Percentiles rank a stretch among this genome's conserved stretches.
phyloP scores from a whole-genome alignment of 1,139 yeast species.

The Waltiozyma sp. region DNA sequence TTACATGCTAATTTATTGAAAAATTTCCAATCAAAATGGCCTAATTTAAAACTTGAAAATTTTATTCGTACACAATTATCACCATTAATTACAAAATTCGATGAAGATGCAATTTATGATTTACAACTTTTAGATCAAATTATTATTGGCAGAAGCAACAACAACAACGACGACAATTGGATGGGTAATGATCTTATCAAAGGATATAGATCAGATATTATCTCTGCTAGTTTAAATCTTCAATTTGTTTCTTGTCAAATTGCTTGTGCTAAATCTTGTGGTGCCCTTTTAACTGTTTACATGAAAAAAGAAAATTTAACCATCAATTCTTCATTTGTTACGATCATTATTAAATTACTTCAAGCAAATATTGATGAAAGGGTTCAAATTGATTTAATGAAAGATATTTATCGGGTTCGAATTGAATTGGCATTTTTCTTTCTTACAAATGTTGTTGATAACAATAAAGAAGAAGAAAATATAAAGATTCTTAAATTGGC shows the following conservation, averaged over 20 bases:
- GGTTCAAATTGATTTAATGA: slow-evolving; percentile 35
- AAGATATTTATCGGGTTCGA: slow-evolving; percentile 47
- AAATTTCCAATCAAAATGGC: slow-evolving; percentile 40
- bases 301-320: slow-evolving; percentile 28
- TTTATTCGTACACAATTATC: slow-evolving; percentile 30
- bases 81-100: slow-evolving; percentile 30
- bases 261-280: slow-evolving; percentile 62
- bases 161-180: no score
- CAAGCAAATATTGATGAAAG: slow-evolving; percentile 44
- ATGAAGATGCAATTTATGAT: slow-evolving; percentile 47
- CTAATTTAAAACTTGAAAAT: slow-evolving; percentile 35
- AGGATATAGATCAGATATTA: slow-evolving; percentile 40
- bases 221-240: slow-evolving; percentile 50
- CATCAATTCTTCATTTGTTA: slow-evolving; percentile 28
- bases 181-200: slow-evolving; percentile 18
- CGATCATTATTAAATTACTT: slow-evolving; percentile 39
- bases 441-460: slow-evolving; percentile 13
- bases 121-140: slow-evolving; percentile 52
- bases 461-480: neutral
- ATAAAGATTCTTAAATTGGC: slow-evolving; percentile 19
- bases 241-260: slow-evolving; percentile 62
- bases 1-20: slow-evolving; percentile 34
- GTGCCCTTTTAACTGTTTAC: slow-evolving; percentile 62
- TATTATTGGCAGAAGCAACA: no score
- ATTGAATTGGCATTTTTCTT: slow-evolving; percentile 63